Base-by-base conservation (phyloP, 306 rosid genomes). In the Cicer yamashitae region DNA sequence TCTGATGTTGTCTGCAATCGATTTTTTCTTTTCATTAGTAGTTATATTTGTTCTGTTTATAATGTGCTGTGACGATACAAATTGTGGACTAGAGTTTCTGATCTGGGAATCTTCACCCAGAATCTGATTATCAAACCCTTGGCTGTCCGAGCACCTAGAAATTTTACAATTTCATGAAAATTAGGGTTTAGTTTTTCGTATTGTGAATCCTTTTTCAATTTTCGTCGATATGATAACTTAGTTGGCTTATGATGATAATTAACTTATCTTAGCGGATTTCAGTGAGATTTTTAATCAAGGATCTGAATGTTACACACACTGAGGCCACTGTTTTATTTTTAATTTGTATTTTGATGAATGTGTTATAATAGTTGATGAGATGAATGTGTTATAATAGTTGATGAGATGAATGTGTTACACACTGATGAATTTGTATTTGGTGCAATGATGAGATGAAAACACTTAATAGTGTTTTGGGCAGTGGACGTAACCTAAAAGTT, bases 251-350 rank as follows among this genome's bases (percentile, higher is more conserved):
- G 98, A 93, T 87, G 96, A 83, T 71, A 85, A 57, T 15, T 58
- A 25, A 39, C 50, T 75, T 74, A 88, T 90, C 96, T 92, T 92
- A 92, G 98, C 98, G 96, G 98, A 92, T 92, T 92, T 92, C 98
- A 85, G 94, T 90, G 98, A 92, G 94, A 77, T 76, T 46, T 54
- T 54, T 3, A 11, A 67, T 90, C 96, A 76, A 89, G 85, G 98
- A 92, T 86, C 94, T 90, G 91, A 83, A 30, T 90, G 96, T 92
- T 92, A 93, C 96, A 89, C 96, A 87, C 96, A 92, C 97, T 92
- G 97, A 90, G 58, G 96, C 92, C 86, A 40, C n/a, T 43, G 6
- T 30, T 30, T 30, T 30, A 3, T 30, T 30, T 30, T 3, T 20
- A 1, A 20, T 1, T 20, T n/a, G n/a, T n/a, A n/a, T n/a, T n/a